Percentiles rank a stretch among this genome's conserved stretches.
These are phyloP conservation scores for Hypericum perforatum DNA, from an alignment of 345 rosid species.

Conservation along the genomic window DNA sequence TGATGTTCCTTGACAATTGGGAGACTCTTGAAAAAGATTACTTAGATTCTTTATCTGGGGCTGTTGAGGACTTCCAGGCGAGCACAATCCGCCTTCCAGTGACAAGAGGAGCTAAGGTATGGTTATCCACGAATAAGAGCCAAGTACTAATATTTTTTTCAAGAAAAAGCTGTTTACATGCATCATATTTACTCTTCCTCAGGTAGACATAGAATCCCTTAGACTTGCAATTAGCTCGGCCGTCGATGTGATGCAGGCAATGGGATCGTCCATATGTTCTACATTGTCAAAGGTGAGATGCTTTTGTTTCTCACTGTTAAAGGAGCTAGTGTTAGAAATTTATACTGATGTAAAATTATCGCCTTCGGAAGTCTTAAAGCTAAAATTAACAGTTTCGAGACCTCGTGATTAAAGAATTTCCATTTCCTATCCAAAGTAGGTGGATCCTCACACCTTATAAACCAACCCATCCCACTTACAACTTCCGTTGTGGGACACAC, in stretches of 20 bases:
- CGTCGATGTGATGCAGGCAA: conserved; percentile 81
- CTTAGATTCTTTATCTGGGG: conserved; percentile 59
- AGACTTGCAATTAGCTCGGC: conserved; percentile 78
- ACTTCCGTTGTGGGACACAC: too few relatives aligned
- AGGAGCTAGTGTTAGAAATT: neutral
- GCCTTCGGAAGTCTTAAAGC: neutral
- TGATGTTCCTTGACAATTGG: conserved; percentile 76
- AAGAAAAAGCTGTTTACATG: too few relatives aligned
- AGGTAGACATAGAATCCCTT: conserved; percentile 74
- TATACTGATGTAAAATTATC: neutral
- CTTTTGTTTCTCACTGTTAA: conserved; percentile 3
- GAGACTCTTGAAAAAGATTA: conserved; percentile 74
- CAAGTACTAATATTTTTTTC: too few relatives aligned
- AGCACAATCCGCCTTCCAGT: conserved; percentile 88
- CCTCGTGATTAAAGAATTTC: too few relatives aligned
- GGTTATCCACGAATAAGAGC: neutral
- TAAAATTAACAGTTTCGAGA: neutral
- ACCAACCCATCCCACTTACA: too few relatives aligned
- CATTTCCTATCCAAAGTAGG: too few relatives aligned
- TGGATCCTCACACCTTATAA: too few relatives aligned
- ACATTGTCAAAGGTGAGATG: conserved; percentile 58
- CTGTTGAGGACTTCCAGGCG: conserved; percentile 80
- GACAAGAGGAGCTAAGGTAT: conserved; percentile 77
- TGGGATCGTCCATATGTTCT: conserved; percentile 68
- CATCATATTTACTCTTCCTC: conserved; percentile 10